A percentile compares a stretch with the other conserved stretches of the same genome.
These are phyloP conservation scores for Phylloporus sp. DNA, from an alignment of 1,284 basidiomycete genomes.

Conservation along the genomic window DNA sequence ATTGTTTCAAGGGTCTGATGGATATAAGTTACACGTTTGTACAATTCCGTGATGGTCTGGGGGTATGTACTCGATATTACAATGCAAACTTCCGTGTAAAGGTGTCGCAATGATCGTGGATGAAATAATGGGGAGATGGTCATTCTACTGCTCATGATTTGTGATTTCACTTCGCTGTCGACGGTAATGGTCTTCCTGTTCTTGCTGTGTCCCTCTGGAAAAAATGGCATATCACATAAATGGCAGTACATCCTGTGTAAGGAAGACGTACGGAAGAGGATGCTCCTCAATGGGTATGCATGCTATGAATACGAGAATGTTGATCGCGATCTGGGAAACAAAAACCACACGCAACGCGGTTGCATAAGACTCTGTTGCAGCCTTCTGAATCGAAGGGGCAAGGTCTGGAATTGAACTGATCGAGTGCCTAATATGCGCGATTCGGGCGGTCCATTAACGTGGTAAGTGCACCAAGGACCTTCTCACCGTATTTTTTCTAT, in stretches of 20 bases:
- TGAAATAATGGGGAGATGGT: constrained; percentile 15
- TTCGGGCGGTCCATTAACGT: constrained; percentile 25
- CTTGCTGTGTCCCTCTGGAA: constrained; percentile 65
- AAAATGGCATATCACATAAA: constrained; percentile 20
- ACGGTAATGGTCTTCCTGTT: constrained; percentile 64
- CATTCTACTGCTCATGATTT: constrained; percentile 27
- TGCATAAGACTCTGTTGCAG: constrained; percentile 85
- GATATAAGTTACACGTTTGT: constrained; percentile 32
- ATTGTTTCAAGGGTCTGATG: constrained; percentile 14
- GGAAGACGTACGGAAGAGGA: constrained; percentile 66
- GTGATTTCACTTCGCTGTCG: constrained; percentile 39
- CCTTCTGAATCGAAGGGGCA: constrained; percentile 63
- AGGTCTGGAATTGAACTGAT: constrained; percentile 82
- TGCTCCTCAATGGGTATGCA: constrained; percentile 82
- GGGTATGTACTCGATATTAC: constrained; percentile 39
- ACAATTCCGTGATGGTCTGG: constrained; percentile 28
- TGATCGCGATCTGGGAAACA: constrained; percentile 74
- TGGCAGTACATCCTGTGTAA: constrained; percentile 22
- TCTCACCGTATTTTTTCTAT: constrained; percentile 74
- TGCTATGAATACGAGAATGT: constrained; percentile 66
- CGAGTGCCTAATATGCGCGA: constrained; percentile 66
- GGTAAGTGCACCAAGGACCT: constrained; percentile 22
- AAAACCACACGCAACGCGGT: constrained; percentile 88
- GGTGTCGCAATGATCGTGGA: constrained; percentile 27
- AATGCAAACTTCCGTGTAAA: constrained; percentile 42